phyloP scores from a whole-genome alignment of 192 early-diverging fungal species.

The Rhizoclosmatium sp. region DNA sequence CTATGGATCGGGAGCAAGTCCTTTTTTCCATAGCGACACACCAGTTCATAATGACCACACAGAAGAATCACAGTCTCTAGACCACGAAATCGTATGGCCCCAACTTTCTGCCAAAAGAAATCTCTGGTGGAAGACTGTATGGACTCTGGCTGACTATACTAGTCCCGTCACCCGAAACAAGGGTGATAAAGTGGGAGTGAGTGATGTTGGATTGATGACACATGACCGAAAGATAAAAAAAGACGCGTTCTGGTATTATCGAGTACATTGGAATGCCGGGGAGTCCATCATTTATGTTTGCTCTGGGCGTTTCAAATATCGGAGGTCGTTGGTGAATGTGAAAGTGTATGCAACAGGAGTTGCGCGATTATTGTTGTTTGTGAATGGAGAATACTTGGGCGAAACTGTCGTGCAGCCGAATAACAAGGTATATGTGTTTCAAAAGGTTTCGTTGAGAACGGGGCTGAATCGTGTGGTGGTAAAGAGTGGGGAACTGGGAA shows the following conservation, averaged over 20 bases:
- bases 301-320: constrained; percentile 1
- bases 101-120: constrained; percentile 1
- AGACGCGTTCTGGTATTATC: constrained; percentile 32
- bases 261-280: constrained; percentile 4
- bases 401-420: not conserved
- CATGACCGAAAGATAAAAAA: constrained; percentile 17
- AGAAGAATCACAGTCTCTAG: constrained; percentile 25
- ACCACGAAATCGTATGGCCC: constrained; percentile 20
- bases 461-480: not conserved
- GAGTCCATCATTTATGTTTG: constrained; percentile 9
- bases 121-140: constrained; percentile 33
- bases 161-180: not conserved
- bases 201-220: constrained; percentile 22
- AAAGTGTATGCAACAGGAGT: constrained; percentile 28
- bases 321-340: constrained; percentile 19
- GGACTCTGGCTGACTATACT: constrained; percentile 25
- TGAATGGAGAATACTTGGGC: constrained; percentile 9
- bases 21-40: constrained; percentile 18
- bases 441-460: not conserved
- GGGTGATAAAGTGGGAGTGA: constrained; percentile 12
- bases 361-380: not conserved
- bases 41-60: constrained; percentile 17
- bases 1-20: constrained; percentile 35
- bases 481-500: not conserved
- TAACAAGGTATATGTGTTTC: not conserved